Conservation (phyloP, 1,284 basidiomycete species). For the Ceratobasidium sp. region DNA sequence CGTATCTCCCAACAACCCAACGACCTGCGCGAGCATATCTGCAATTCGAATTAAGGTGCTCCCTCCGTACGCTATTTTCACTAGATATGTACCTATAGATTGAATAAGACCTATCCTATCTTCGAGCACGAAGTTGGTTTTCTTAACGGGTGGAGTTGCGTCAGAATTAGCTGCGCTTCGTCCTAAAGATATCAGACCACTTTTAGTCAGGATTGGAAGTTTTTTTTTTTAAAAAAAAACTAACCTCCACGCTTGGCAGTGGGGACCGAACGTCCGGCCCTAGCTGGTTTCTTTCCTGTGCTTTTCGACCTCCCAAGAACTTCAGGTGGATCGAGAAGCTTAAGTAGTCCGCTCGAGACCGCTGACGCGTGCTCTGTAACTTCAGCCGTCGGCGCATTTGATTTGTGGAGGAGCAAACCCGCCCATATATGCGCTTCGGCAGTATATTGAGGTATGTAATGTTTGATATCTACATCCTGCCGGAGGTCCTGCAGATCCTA, state of each 20-base stretch:
- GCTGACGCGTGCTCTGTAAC: not conserved
- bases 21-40: conserved; percentile 70
- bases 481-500: conserved; percentile 33
- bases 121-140: conserved; percentile 54
- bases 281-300: conserved; percentile 54
- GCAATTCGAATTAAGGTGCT: conserved; percentile 41
- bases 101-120: conserved; percentile 58
- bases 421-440: conserved; percentile 46
- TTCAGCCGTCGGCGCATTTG: conserved; percentile 1
- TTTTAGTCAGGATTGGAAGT: not conserved
- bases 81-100: conserved; percentile 61
- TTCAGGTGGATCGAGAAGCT: conserved; percentile 37
- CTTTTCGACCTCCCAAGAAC: conserved; percentile 35
- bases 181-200: not conserved
- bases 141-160: conserved; percentile 14
- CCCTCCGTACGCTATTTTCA: conserved; percentile 21
- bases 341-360: conserved; percentile 31
- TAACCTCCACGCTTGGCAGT: conserved; percentile 46
- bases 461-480: conserved; percentile 40
- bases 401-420: conserved; percentile 44
- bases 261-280: conserved; percentile 48
- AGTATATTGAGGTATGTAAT: conserved; percentile 43
- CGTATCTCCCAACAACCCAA: conserved; percentile 66
- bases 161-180: conserved; percentile 41
- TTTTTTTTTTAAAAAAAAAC: no score